These are phyloP conservation scores for Stephanodiscus minutulus DNA, from an alignment of 108 stramenopile species.

Conservation along the genomic window DNA sequence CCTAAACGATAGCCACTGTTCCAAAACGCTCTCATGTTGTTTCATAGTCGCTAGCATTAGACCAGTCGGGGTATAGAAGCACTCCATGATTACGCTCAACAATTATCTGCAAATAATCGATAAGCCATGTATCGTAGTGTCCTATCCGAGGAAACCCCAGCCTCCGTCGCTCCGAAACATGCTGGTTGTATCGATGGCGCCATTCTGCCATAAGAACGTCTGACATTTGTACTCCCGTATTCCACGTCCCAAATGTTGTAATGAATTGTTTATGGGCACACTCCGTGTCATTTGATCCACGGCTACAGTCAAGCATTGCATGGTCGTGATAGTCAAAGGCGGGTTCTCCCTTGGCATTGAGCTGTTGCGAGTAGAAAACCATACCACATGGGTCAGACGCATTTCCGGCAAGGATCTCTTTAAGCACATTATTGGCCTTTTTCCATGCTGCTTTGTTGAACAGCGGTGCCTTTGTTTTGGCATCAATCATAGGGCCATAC, in stretches of 20 bases:
- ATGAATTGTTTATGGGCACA: slow-evolving; percentile 30
- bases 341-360: slow-evolving; percentile 15
- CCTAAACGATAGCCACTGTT: slow-evolving; percentile 22
- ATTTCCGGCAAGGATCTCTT: slow-evolving; percentile 3
- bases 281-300: slow-evolving; percentile 33
- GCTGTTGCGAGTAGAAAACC: slow-evolving; percentile 15
- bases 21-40: slow-evolving; percentile 31
- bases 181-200: slow-evolving; percentile 36
- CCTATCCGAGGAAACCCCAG: slow-evolving; percentile 31
- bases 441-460: no score
- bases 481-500: no score
- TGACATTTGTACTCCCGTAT: slow-evolving; percentile 26
- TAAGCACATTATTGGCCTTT: no score
- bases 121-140: slow-evolving; percentile 30
- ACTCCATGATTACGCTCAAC: slow-evolving; percentile 16
- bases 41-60: slow-evolving; percentile 41
- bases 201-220: slow-evolving; percentile 17
- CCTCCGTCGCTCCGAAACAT: slow-evolving; percentile 10
- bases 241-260: slow-evolving; percentile 29
- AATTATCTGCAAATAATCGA: slow-evolving; percentile 36
- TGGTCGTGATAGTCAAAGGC: slow-evolving; percentile 12
- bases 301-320: slow-evolving; percentile 29
- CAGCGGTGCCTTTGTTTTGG: no score
- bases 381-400: slow-evolving; percentile 41
- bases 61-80: slow-evolving; percentile 31